Base-by-base conservation (phyloP, 768 basidiomycete genomes). In the Naganishia antarctica region DNA sequence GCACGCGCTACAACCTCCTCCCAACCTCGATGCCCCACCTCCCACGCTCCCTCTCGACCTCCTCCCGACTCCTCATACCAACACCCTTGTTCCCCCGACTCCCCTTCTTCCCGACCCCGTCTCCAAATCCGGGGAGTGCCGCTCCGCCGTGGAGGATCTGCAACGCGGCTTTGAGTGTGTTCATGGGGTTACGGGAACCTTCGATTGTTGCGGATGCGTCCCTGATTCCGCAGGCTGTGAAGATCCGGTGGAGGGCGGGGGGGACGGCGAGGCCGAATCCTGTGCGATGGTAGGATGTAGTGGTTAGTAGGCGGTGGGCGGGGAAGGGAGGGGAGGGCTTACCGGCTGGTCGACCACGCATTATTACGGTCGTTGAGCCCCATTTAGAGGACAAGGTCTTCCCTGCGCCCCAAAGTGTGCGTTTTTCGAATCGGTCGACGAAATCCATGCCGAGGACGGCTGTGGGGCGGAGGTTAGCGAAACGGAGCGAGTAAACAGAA, bases 171-270 rank as follows among this genome's bases (percentile, higher is more conserved):
- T 96, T 94, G 80, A 93, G 84, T 44, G 94, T 90, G 76, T 88
- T 85, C 68, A 89, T 80, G 40, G 83, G 84, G 78, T 94, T 97
- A 68, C 89, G 81, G 72, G 89, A 92, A 16, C 94, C 92, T 85
- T 90, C 89, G 21, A 98, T 89, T 79, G 96, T 97, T 31, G 90
- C 94, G 69, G 89, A 91, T 45, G 89, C 83, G 78, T 99, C 94
- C 76, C 90, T 88, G 79, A 99, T 89, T 12, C 94, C 96, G 0
- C 92, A 93, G 0, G 92, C 91, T 69, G 90, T 89, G 72, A 93
- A 82, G 44, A 99, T 83, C 72, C 80, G 77, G 77, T 99, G 92
- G 60, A 99, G 79, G 72, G 86, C 84, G 1, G 91, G 92, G 71
- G 93, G 91, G 74, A 89, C 90, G 63, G 86, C 82, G 63, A 99